A percentile compares a stretch with the other conserved stretches of the same genome.
Conservation (phyloP, 1,284 basidiomycete genomes). For the Phellopilus nigrolimitatus region DNA sequence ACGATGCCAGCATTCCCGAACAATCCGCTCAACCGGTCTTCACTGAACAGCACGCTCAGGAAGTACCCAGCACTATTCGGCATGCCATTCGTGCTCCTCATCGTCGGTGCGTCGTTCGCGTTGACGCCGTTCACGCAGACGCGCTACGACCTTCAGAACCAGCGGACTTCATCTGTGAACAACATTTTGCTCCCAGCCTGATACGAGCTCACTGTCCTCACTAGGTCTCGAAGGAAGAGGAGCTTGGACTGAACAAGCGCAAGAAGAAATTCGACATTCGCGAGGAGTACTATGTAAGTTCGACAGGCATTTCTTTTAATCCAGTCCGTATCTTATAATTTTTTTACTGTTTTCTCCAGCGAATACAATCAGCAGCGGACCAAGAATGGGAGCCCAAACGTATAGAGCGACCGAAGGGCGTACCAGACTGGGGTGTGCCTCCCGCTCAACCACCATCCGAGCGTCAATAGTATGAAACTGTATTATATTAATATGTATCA, state of each 20-base stretch:
- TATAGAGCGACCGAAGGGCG: slow-evolving; percentile 75
- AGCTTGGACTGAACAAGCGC: slow-evolving; percentile 73
- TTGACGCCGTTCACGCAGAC: slow-evolving; percentile 85
- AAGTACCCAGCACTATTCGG: slow-evolving; percentile 75
- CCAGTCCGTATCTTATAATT: slow-evolving; percentile 11
- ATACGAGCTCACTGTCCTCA: background rate
- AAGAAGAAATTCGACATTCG: slow-evolving; percentile 88
- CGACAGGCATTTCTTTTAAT: background rate
- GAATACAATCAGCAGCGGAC: slow-evolving; percentile 53
- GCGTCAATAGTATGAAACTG: background rate
- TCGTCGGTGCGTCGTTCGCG: slow-evolving; percentile 86
- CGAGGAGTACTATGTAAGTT: slow-evolving; percentile 91
- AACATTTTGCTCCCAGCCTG: background rate
- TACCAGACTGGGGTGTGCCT: slow-evolving; percentile 88
- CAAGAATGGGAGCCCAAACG: slow-evolving; percentile 88
- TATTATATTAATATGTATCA: background rate
- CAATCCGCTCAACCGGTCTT: slow-evolving; percentile 44
- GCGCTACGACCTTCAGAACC: slow-evolving; percentile 83
- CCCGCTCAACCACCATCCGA: slow-evolving; percentile 43
- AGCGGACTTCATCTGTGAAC: slow-evolving; percentile 68
- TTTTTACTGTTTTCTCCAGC: slow-evolving; percentile 37
- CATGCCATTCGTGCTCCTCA: slow-evolving; percentile 80
- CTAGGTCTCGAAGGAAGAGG: slow-evolving; percentile 79
- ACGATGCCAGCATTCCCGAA: slow-evolving; percentile 59
- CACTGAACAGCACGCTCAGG: slow-evolving; percentile 43